A percentile compares a stretch with the other conserved stretches of the same genome.
phyloP scores from a whole-genome alignment of 1,284 basidiomycete species.

The Inonotus obliquus region DNA sequence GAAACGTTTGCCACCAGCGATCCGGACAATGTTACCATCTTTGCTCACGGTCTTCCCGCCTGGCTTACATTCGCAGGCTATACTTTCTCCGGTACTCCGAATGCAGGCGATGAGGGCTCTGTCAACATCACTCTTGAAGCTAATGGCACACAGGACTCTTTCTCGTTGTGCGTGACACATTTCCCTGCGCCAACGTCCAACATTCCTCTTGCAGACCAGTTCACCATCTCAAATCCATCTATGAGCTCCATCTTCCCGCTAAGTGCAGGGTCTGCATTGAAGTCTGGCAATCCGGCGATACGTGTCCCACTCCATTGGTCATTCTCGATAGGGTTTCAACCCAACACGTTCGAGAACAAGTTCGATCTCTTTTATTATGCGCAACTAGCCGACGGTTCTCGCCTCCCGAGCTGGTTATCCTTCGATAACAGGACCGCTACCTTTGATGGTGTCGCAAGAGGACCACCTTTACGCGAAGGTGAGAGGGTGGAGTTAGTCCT shows the following conservation, averaged over 20 bases:
- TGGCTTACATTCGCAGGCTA: conserved; percentile 59
- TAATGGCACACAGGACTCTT: conserved; percentile 41
- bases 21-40: conserved; percentile 30
- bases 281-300: conserved; percentile 49
- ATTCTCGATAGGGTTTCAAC: conserved; percentile 83
- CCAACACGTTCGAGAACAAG: conserved; percentile 52
- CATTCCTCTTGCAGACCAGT: conserved; percentile 54
- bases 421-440: conserved; percentile 71
- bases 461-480: conserved; percentile 30
- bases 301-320: conserved; percentile 83
- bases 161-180: conserved; percentile 60
- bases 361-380: conserved; percentile 60
- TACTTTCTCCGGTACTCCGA: conserved; percentile 57
- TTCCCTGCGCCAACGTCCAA: conserved; percentile 51
- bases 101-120: conserved; percentile 49
- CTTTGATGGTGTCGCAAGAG: conserved; percentile 66
- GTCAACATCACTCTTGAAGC: conserved; percentile 53
- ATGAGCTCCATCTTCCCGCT: conserved; percentile 66
- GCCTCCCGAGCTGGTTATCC: conserved; percentile 71
- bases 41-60: conserved; percentile 45
- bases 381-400: conserved; percentile 57
- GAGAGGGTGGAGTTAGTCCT: conserved; percentile 45
- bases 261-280: conserved; percentile 50
- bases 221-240: conserved; percentile 53
- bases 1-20: conserved; percentile 55